Base-by-base conservation (phyloP, 1,284 basidiomycete species). In the Trametes hirsuta region DNA sequence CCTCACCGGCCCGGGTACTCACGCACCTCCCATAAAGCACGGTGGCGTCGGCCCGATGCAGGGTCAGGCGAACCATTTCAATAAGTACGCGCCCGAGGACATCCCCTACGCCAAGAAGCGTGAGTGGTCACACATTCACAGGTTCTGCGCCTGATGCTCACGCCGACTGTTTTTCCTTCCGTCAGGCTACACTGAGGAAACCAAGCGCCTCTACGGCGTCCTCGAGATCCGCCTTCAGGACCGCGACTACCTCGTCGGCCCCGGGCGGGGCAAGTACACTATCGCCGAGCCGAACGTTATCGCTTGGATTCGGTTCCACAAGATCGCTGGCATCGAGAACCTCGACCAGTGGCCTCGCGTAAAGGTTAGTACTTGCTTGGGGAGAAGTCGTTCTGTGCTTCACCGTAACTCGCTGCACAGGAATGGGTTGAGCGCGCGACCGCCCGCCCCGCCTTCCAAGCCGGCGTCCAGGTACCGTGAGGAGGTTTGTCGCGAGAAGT, bases 31-130 rank as follows among this genome's bases (percentile, higher is more conserved):
- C 12, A 22, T 53, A 34, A 65, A 86, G 83, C 86, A 88, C 67
- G 87, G 87, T 10, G 87, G 86, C n/a, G 72, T 90, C 22, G 87
- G 87, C 12, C 88, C 88, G 2, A 91, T 90, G 86, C 86, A 88
- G 74, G 88, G 90, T 22, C 90, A 93, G 76, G 82, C 84, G 10
- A 79, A 81, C 69, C 85, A 87, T 73, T 90, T 89, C 75, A 73
- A 76, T 62, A 71, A 72, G 14, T 79, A 69, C 62, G 86, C 86
- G 0, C 80, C 85, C 0, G 87, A 87, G 67, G 83, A 87, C 58
- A 81, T 88, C 49, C 85, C 86, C 3, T 89, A 87, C 63, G 87
- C 79, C 9, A 86, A 84, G 71, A 83, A 83, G 61, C 80, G 85
- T 84, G 58, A 61, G 76, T 68, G 9, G 22, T 3, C 1, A 5